phyloP scores from a whole-genome alignment of 2,329 filamentous ascomycete species.

The Xylaria sp. region DNA sequence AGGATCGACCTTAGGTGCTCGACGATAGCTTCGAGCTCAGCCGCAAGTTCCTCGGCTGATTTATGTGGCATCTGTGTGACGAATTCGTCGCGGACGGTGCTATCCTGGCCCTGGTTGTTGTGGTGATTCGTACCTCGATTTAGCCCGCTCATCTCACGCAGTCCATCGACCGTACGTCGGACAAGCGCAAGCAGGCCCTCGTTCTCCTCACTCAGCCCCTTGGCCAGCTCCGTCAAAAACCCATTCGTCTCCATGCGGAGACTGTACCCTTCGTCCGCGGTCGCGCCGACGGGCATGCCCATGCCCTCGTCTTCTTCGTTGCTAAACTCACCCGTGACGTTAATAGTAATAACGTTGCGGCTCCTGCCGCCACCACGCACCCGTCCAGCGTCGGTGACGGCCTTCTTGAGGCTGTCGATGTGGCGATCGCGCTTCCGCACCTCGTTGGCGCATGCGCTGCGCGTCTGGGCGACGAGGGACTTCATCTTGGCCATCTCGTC shows the following conservation, averaged over 20 bases:
- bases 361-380: conserved; percentile 68
- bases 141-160: conserved; percentile 76
- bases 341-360: conserved; percentile 67
- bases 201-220: conserved; percentile 90
- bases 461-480: conserved; percentile 81
- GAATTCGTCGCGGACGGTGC: conserved; percentile 16
- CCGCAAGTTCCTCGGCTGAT: conserved; percentile 72
- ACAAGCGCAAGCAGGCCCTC: conserved; percentile 81
- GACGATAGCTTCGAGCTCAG: conserved; percentile 80
- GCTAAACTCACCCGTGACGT: conserved; percentile 67
- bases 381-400: conserved; percentile 77
- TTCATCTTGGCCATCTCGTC: conserved; percentile 87
- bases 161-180: conserved; percentile 73
- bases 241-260: conserved; percentile 89
- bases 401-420: conserved; percentile 87
- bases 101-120: conserved; percentile 27
- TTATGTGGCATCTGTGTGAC: conserved; percentile 47
- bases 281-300: conserved; percentile 46
- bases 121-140: conserved; percentile 48
- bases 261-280: conserved; percentile 69
- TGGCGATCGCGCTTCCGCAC: conserved; percentile 90
- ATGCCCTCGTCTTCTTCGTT: conserved; percentile 59
- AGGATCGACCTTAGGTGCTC: conserved; percentile 84
- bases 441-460: conserved; percentile 88
- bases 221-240: conserved; percentile 86